These are phyloP conservation scores for Lepidium campestre DNA, from an alignment of 441 rosid species.

Conservation along the genomic window DNA sequence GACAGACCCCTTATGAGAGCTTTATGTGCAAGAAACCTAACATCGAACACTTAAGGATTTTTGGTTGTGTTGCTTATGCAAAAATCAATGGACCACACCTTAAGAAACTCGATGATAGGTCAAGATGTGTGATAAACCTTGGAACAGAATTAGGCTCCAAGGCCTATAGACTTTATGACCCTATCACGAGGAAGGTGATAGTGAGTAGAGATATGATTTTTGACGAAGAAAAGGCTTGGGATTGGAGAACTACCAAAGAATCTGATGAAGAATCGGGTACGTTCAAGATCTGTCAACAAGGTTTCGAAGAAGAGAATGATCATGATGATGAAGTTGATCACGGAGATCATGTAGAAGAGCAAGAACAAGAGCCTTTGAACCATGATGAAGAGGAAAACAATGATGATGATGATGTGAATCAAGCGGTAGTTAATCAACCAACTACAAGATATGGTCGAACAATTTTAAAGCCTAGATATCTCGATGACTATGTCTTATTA, in stretches of 20 bases:
- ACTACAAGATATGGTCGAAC: neutral
- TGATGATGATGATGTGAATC: neutral
- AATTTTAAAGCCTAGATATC: too few relatives aligned
- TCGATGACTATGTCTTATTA: too few relatives aligned
- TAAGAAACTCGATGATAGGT: neutral
- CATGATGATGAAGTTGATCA: neutral
- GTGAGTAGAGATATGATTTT: neutral
- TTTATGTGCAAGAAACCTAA: neutral
- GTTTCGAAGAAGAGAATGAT: neutral
- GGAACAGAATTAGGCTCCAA: neutral
- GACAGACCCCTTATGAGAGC: neutral
- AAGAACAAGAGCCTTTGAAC: neutral
- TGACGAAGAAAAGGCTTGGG: neutral
- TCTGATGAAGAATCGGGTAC: neutral
- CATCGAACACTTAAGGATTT: neutral
- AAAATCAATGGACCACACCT: neutral
- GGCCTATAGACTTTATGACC: neutral
- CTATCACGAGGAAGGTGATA: neutral
- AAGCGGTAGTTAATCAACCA: neutral
- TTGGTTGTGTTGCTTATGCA: neutral
- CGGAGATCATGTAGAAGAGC: too few relatives aligned
- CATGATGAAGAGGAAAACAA: neutral
- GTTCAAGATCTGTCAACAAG: neutral
- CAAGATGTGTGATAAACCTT: neutral
- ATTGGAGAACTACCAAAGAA: neutral